Percentiles rank a stretch among this genome's conserved stretches.
Evolutionary conservation across 2,329 filamentous ascomycete genomes (phyloP).

Genomic region (Curvularia sp.): DNA sequence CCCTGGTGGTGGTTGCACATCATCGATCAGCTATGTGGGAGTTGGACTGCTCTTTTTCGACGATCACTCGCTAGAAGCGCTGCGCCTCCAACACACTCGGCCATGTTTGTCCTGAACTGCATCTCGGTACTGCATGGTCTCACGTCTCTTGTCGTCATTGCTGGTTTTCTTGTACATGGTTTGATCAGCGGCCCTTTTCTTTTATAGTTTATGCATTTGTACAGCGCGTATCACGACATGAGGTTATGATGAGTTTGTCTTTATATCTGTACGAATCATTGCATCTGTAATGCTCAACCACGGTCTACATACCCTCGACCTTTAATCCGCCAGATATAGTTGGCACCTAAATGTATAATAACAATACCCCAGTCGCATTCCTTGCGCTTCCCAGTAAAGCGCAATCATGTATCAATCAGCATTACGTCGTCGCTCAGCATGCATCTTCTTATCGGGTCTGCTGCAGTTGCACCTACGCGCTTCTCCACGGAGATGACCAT

Average conservation of each 20-base stretch:
- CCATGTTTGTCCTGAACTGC: background rate
- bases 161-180: background rate
- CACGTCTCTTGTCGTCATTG: conserved; percentile 4
- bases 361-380: conserved; percentile 1
- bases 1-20: background rate
- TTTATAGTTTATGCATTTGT: conserved; percentile 3
- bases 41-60: conserved; percentile 2
- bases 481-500: background rate
- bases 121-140: conserved; percentile 2
- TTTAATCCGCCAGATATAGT: background rate
- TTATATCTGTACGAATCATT: conserved; percentile 5
- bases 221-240: conserved; percentile 1
- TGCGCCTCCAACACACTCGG: conserved; percentile 9
- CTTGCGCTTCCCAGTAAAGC: background rate
- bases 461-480: background rate
- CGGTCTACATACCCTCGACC: background rate
- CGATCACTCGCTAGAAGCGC: background rate
- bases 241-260: background rate
- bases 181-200: background rate
- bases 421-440: background rate
- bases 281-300: background rate
- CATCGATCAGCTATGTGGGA: conserved; percentile 6
- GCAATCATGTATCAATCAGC: conserved; percentile 1
- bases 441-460: background rate
- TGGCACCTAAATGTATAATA: conserved; percentile 3